A percentile compares a stretch with the other conserved stretches of the same genome.
These are phyloP conservation scores for Pichia kluyveri DNA, from an alignment of 805 yeast genomes.

Conservation along the genomic window DNA sequence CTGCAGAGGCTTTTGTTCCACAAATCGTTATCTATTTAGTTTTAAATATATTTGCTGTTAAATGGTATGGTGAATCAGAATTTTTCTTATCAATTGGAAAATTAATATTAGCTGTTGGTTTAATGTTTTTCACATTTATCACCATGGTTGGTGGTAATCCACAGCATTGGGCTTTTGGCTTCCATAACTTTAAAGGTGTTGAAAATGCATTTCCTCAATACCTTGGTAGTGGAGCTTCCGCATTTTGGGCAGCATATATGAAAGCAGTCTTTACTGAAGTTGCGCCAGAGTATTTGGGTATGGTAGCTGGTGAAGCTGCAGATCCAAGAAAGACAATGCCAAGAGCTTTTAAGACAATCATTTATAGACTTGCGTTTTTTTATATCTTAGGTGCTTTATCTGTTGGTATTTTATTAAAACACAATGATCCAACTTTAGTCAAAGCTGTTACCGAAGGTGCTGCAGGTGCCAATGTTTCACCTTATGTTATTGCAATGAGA, in stretches of 20 bases:
- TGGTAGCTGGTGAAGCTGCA: slow-evolving; percentile 79
- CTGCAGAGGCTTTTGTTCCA: slow-evolving; percentile 59
- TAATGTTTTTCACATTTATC: slow-evolving; percentile 64
- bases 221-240: slow-evolving; percentile 48
- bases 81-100: slow-evolving; percentile 73
- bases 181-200: slow-evolving; percentile 19
- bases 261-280: slow-evolving; percentile 67
- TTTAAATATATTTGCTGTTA: slow-evolving; percentile 66
- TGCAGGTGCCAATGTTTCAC: slow-evolving; percentile 74
- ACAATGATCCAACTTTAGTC: slow-evolving; percentile 52
- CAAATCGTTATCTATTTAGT: slow-evolving; percentile 55
- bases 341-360: slow-evolving; percentile 70
- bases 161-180: slow-evolving; percentile 33
- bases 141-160: slow-evolving; percentile 91
- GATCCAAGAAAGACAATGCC: slow-evolving; percentile 54
- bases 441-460: slow-evolving; percentile 50
- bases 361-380: slow-evolving; percentile 55
- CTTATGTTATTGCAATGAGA: slow-evolving; percentile 78
- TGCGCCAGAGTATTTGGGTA: slow-evolving; percentile 80
- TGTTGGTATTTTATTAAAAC: slow-evolving; percentile 70
- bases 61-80: slow-evolving; percentile 72
- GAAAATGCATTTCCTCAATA: slow-evolving; percentile 44
- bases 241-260: slow-evolving; percentile 58
- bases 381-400: slow-evolving; percentile 69
- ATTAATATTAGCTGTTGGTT: slow-evolving; percentile 64